Percentiles rank a stretch among this genome's conserved stretches.
These are phyloP conservation scores for Amesomyces nigricolor DNA, from an alignment of 2,329 filamentous ascomycete species.

Conservation along the genomic window DNA sequence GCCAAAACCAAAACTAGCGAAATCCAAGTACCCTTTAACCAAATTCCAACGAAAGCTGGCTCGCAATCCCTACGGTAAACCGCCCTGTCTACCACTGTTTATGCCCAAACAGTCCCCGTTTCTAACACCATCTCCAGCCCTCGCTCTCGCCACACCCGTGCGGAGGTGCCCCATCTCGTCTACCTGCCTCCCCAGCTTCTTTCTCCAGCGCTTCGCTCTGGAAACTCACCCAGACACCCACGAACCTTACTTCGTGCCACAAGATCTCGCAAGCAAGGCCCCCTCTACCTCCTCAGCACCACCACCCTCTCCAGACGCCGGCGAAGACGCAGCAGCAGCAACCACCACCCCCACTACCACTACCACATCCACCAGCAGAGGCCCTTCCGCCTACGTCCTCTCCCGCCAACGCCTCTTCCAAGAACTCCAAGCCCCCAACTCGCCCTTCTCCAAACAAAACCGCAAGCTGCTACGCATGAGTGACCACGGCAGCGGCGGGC, in stretches of 20 bases:
- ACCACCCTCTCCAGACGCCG: background rate
- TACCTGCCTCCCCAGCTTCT: conserved; percentile 50
- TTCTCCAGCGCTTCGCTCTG: conserved; percentile 57
- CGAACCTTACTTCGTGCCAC: conserved; percentile 52
- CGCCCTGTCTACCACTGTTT: background rate
- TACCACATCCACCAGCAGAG: conserved; percentile 12
- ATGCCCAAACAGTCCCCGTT: background rate
- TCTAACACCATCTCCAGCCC: conserved; percentile 39
- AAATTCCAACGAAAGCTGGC: conserved; percentile 53
- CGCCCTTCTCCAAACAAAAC: conserved; percentile 18
- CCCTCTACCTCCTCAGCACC: background rate
- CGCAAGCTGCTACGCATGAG: conserved; percentile 19
- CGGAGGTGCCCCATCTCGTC: conserved; percentile 50
- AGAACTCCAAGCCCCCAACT: conserved; percentile 17
- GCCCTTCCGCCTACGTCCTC: conserved; percentile 30
- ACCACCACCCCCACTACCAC: background rate
- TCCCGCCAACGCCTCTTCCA: conserved; percentile 32
- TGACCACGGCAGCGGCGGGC: conserved; percentile 10
- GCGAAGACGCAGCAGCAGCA: background rate
- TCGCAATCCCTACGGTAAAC: conserved; percentile 60
- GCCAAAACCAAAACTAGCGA: conserved; percentile 32
- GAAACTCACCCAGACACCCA: conserved; percentile 49
- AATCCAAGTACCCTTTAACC: conserved; percentile 14
- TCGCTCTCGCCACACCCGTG: conserved; percentile 54
- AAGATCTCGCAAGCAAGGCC: conserved; percentile 15